Evolutionary conservation across 352 stramenopile species (phyloP), one percentile per base, ranked within the genome.

Genomic region (Globisporangium iwayamae): DNA sequence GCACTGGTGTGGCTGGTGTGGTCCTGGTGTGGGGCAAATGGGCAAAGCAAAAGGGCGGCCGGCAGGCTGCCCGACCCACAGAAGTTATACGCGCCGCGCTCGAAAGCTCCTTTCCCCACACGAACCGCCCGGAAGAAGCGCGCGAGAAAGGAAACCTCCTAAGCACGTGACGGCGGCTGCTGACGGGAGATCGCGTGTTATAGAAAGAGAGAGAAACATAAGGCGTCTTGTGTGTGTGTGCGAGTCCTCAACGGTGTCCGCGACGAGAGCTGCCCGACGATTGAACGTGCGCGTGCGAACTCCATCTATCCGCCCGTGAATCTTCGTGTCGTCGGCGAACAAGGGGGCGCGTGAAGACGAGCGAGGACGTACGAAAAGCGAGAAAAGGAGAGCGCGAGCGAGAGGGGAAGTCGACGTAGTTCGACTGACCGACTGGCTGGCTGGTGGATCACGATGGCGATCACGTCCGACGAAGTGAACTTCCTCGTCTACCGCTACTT

Each of bases 401-500:
- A 58, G 46, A 62, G 13, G 36, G 34, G 43, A 50, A 53, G 13
- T 38, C n/a, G 11, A 16, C 4, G 43, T 48, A 32, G 36, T 16
- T 11, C 11, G 39, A 46, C 39, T 18, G 39, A 46, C 3, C 10
- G 22, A 50, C 38, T 59, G 34, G 43, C 7, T 4, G 32, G 36
- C 4, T 38, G 36, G 16, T 50, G 20, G 36, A 45, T 22, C 43
- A 66, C 73, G 38, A 97, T 97, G 91, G 80, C 86, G 67, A 94
- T 98, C 68, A 96, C 83, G 41, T 96, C 87, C 57, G 97, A 99
- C 69, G 97, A 99, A 80, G 81, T 99, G 34, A 99, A 99, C 75
- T 98, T 98, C 78, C 83, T 99, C 45, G 88, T 99, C 28, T 99
- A 98, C 75, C 84, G 97, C 63, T 99, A 99, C 73, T 85, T 99